Base-by-base conservation (phyloP, 495 filamentous ascomycete species). In the Aspergillus kassunensis region DNA sequence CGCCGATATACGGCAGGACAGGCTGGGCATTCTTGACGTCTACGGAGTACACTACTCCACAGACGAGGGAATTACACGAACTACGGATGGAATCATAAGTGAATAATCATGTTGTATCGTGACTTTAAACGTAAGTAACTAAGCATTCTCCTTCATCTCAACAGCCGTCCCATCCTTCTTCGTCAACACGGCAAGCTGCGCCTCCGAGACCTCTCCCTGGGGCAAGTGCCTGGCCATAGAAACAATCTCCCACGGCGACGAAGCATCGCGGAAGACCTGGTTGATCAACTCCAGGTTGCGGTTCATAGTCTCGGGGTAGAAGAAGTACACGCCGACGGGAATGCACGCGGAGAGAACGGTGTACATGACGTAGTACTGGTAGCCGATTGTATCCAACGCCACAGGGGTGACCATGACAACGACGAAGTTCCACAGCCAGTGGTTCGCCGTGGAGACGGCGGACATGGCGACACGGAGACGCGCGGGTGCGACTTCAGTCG, bases 231-330 rank as follows among this genome's bases (percentile, higher is more conserved):
- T 24, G 0, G 30, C 49, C 49, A 44, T 52, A 1, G 29, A 25
- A 8, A 36, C 37, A 34, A 44, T 25, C 15, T 35, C 29, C 49
- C 49, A 52, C 6, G 30, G 30, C 16, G 44, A 35, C 3, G 18
- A n/a, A 10, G 44, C 44, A 9, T 46, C 44, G 19, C 44, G 44
- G 60, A 85, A 83, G 60, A 84, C 74, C 69, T 74, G 73, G 51
- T 75, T 76, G 6, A 86, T 76, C 65, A 85, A 81, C 66, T 87
- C 84, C 39, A 86, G 77, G 18, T 81, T 83, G 16, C 80, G 78
- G 35, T 81, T 80, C 62, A 76, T 78, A 20, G 83, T 87, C 75
- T 87, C 83, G 36, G 85, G 76, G 56, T 83, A 87, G 68, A 81
- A 79, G 71, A 84, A 80, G 68, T 81, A 86, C 20, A 85, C 78